Percentiles rank a stretch among this genome's conserved stretches.
phyloP scores from a whole-genome alignment of 139 green algal species.

The Pseudopediastrum boryanum region DNA sequence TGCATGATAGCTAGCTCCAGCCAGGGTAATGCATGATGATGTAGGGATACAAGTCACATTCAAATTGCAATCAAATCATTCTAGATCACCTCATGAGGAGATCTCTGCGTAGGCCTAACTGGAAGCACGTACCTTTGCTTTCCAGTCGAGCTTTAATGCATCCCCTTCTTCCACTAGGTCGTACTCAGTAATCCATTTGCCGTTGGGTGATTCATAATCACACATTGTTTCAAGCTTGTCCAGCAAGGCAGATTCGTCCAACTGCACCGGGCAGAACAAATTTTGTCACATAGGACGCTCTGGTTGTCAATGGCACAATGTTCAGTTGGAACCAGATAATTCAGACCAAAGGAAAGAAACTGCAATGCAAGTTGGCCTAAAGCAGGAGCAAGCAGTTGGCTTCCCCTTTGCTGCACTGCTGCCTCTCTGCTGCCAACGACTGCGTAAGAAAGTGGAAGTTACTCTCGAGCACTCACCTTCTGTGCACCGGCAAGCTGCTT shows the following conservation, averaged over 20 bases:
- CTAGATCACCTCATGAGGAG: neutral
- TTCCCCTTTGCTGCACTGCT: too few species aligned
- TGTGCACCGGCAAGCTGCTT: too few species aligned
- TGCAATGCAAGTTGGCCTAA: too few species aligned
- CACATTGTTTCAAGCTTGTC: slow-evolving; percentile 78
- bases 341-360: too few species aligned
- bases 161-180: slow-evolving; percentile 74
- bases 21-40: neutral
- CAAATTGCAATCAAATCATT: neutral
- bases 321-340: too few species aligned
- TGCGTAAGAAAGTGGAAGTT: too few species aligned
- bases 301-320: too few species aligned
- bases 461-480: too few species aligned
- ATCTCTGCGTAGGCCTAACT: neutral
- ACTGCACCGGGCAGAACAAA: too few species aligned
- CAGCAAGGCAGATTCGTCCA: slow-evolving; percentile 64
- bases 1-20: neutral
- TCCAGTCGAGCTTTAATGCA: slow-evolving; percentile 68
- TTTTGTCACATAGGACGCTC: too few species aligned
- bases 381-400: too few species aligned
- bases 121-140: slow-evolving; percentile 39
- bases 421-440: too few species aligned
- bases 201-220: slow-evolving; percentile 63
- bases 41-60: neutral
- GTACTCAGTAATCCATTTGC: slow-evolving; percentile 78